Evolutionary conservation across 305 asterid genomes (phyloP).

Genomic region (Withania somnifera): DNA sequence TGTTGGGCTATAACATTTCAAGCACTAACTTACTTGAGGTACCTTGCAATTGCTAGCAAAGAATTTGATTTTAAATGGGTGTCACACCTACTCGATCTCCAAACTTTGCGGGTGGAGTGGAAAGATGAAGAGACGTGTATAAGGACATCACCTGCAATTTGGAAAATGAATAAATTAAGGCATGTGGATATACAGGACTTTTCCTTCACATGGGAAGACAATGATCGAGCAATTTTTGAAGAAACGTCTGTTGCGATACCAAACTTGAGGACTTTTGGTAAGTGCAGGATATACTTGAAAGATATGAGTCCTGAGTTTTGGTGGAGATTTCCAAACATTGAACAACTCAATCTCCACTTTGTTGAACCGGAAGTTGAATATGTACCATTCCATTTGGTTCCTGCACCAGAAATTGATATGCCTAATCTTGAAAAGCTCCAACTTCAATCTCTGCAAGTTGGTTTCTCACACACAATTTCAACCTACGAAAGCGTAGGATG

Average conservation of each 20-base stretch:
- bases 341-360: neutral
- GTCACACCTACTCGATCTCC: slow-evolving; percentile 4
- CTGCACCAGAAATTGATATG: neutral
- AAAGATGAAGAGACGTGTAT: neutral
- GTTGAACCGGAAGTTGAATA: neutral
- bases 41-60: neutral
- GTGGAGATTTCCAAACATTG: slow-evolving; percentile 1
- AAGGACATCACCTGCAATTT: slow-evolving; percentile 4
- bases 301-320: neutral
- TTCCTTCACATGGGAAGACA: neutral
- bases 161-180: slow-evolving; percentile 6
- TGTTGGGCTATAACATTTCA: neutral
- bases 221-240: neutral
- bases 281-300: neutral
- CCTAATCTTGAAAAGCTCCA: neutral
- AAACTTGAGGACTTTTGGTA: neutral
- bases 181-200: neutral
- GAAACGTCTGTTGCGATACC: neutral
- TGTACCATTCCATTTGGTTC: neutral
- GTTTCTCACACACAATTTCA: neutral
- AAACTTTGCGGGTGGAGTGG: slow-evolving; percentile 1
- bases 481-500: neutral
- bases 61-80: neutral
- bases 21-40: neutral
- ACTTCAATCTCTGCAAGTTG: neutral